Base-by-base conservation (phyloP, 495 filamentous ascomycete species). In the Alectoria sarmentosa region DNA sequence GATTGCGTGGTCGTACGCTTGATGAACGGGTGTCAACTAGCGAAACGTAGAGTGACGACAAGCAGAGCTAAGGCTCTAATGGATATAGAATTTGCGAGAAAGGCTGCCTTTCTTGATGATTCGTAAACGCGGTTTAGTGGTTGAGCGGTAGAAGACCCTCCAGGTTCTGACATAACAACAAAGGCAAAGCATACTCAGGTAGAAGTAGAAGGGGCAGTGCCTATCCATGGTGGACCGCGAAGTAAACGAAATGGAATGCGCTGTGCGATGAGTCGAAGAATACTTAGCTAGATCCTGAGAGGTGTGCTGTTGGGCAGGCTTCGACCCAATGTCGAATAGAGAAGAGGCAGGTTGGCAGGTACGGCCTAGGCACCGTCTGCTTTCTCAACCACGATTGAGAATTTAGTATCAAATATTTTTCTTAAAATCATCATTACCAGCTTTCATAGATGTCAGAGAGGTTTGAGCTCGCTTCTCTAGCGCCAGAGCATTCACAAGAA, bases 1-100 rank as follows among this genome's bases (percentile, higher is more conserved):
- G 7, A 41, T 41, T 9, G 39, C 15, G 28, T 54, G 4, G 10
- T 37, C 5, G 73, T 69, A 11, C 65, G 70, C 58, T 71, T 72
- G n/a, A 76, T 61, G 17, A 77, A 36, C n/a, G 64, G 58, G 26
- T 75, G 64, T 36, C 77, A 67, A 49, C 71, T 74, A 38, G 67
- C 73, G 41, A 79, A 55, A 21, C 77, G 73, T 19, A 77, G 34
- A 1, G 60, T 68, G 38, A 78, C 74, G 21, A 69, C 55, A 6
- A 78, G n/a, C 26, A 59, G 44, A 9, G 76, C 62, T 46, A 77
- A 46, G 26, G 30, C 52, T 9, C 72, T 69, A 36, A 78, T 73
- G 23, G 62, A 63, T 9, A 69, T 72, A 32, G 67, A 69, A 26
- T 72, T 58, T 3, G 46, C 14, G 38, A 73, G 37, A 30, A 72